A percentile compares a stretch with the other conserved stretches of the same genome.
These are phyloP conservation scores for Picea glauca DNA, from an alignment of 75 land plant genomes.

Conservation along the genomic window DNA sequence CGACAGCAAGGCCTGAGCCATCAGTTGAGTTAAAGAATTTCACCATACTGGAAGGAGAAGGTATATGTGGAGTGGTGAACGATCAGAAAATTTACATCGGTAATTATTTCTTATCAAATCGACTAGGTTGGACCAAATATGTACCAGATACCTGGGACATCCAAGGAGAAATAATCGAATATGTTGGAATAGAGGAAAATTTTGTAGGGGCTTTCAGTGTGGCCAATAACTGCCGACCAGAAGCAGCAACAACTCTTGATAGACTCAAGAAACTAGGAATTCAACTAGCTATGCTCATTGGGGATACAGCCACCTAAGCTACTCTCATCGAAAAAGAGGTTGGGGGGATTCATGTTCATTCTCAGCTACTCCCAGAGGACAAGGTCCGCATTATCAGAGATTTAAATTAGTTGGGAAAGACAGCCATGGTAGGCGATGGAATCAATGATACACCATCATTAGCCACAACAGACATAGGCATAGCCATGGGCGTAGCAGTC, in stretches of 20 bases:
- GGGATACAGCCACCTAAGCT: too few species aligned
- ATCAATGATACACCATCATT: too few species aligned
- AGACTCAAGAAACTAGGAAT: too few species aligned
- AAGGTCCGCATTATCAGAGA: too few species aligned
- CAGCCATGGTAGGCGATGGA: too few species aligned
- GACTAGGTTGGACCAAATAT: slow-evolving; percentile 39
- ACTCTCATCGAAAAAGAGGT: too few species aligned
- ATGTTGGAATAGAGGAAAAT: slow-evolving; percentile 35
- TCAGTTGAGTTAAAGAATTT: slow-evolving; percentile 56
- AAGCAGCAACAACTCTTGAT: slow-evolving; percentile 53
- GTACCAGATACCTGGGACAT: neutral
- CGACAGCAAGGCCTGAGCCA: slow-evolving; percentile 37
- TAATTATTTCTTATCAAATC: slow-evolving; percentile 49
- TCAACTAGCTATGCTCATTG: too few species aligned
- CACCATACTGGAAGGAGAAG: slow-evolving; percentile 74
- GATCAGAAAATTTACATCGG: slow-evolving; percentile 64
- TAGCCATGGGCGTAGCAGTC: too few species aligned
- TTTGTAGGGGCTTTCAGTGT: slow-evolving; percentile 43
- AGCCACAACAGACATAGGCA: too few species aligned
- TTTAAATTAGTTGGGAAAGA: too few species aligned
- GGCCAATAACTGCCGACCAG: slow-evolving; percentile 65
- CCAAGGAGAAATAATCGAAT: slow-evolving; percentile 54
- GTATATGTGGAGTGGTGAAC: slow-evolving; percentile 63
- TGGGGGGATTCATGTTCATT: too few species aligned
- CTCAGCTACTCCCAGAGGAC: too few species aligned